These are phyloP conservation scores for Podospora didyma DNA, from an alignment of 495 filamentous ascomycete genomes.

Conservation along the genomic window DNA sequence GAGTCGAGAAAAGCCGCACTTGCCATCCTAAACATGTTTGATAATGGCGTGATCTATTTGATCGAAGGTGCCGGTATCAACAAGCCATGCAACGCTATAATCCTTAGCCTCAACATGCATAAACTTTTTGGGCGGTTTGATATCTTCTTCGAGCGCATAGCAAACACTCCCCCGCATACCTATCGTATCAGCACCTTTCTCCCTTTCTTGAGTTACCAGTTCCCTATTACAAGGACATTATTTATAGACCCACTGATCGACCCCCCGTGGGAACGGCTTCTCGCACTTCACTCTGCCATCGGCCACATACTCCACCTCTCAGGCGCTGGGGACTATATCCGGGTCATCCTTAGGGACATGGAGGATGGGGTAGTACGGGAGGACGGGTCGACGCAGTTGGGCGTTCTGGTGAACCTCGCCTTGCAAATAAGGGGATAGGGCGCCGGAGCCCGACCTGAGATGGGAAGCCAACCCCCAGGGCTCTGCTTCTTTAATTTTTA, in stretches of 20 bases:
- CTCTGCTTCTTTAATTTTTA: not conserved
- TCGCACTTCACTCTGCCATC: constrained; percentile 26
- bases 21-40: constrained; percentile 17
- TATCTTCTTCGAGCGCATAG: constrained; percentile 9
- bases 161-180: constrained; percentile 11
- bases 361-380: constrained; percentile 5
- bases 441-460: not conserved
- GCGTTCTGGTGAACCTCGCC: constrained; percentile 4
- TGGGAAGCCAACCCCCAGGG: not conserved
- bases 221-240: constrained; percentile 4
- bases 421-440: constrained; percentile 3
- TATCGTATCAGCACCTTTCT: constrained; percentile 17
- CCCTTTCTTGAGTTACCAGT: not conserved
- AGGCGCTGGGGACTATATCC: constrained; percentile 23
- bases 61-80: constrained; percentile 14
- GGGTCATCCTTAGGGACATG: constrained; percentile 17
- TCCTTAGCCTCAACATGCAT: constrained; percentile 8
- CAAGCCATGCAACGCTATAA: constrained; percentile 10
- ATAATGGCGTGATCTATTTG: constrained; percentile 7
- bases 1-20: constrained; percentile 10
- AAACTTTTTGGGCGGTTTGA: constrained; percentile 7
- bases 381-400: constrained; percentile 7
- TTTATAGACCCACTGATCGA: constrained; percentile 14
- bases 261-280: constrained; percentile 23
- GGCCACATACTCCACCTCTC: constrained; percentile 28